These are phyloP conservation scores for Trapa bicornis DNA, from an alignment of 345 rosid genomes.

Conservation along the genomic window DNA sequence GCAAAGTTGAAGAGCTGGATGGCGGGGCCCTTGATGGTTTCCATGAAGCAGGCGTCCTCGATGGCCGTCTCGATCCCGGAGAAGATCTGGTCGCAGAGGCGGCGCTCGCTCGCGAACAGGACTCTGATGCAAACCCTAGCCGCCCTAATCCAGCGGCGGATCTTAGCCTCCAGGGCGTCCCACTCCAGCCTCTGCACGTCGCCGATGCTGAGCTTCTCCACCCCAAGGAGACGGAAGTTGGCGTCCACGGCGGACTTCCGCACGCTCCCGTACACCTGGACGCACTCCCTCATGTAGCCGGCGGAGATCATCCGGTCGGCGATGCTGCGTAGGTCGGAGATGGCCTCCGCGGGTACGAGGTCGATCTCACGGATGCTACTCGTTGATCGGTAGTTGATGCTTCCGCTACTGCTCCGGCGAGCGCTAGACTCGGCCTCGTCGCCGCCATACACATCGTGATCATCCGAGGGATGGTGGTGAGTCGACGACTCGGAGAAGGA, in stretches of 20 bases:
- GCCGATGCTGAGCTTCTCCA: constrained; percentile 87
- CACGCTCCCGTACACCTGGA: constrained; percentile 81
- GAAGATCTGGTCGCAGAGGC: constrained; percentile 73
- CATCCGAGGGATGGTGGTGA: not conserved
- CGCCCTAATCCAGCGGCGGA: constrained; percentile 82
- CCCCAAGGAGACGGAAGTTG: constrained; percentile 52
- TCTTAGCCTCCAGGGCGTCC: constrained; percentile 60
- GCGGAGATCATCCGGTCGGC: constrained; percentile 72
- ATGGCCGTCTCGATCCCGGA: constrained; percentile 48
- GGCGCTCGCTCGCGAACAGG: constrained; percentile 74
- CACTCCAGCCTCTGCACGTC: constrained; percentile 85
- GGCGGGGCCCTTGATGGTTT: constrained; percentile 71
- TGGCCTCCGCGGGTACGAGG: constrained; percentile 59
- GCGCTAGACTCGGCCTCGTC: constrained; percentile 8
- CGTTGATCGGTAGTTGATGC: constrained; percentile 51
- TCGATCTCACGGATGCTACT: constrained; percentile 81
- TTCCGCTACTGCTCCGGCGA: constrained; percentile 8
- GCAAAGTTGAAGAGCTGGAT: constrained; percentile 73
- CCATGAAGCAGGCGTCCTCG: constrained; percentile 74
- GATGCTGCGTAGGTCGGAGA: constrained; percentile 49
- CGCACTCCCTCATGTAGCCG: constrained; percentile 74
- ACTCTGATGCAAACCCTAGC: constrained; percentile 67
- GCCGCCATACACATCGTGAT: constrained; percentile 6
- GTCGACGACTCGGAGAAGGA: not conserved
- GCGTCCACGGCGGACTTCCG: constrained; percentile 79